Conservation (phyloP, 2,329 filamentous ascomycete species). For the Hirsutella minnesotensis region DNA sequence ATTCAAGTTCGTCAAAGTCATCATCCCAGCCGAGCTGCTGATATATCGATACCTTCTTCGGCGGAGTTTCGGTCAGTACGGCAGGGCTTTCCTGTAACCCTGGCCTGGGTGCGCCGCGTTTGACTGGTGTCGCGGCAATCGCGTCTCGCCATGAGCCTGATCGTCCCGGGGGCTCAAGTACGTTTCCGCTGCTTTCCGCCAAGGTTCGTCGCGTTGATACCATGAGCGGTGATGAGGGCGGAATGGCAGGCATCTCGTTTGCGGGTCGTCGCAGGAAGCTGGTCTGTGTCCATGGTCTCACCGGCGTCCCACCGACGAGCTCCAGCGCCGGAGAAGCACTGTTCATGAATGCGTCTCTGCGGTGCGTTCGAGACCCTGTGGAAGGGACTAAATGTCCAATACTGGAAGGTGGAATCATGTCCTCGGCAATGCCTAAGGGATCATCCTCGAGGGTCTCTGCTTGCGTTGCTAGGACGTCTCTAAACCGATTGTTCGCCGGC, state of each 20-base stretch:
- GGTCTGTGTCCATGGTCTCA: constrained; percentile 10
- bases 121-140: constrained; percentile 27
- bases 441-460: constrained; percentile 11
- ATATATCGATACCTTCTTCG: constrained; percentile 34
- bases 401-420: constrained; percentile 24
- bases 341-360: constrained; percentile 17
- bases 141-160: constrained; percentile 10
- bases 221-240: constrained; percentile 24
- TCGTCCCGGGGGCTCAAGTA: constrained; percentile 7
- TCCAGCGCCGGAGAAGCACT: constrained; percentile 17
- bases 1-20: constrained; percentile 36
- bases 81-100: constrained; percentile 8
- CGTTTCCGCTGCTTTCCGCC: constrained; percentile 6
- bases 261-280: constrained; percentile 17
- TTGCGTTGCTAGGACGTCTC: constrained; percentile 30
- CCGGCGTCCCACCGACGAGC: constrained; percentile 19
- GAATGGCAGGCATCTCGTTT: constrained; percentile 16
- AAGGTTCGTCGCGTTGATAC: constrained; percentile 10
- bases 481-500: constrained; percentile 42
- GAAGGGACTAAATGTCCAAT: constrained; percentile 28
- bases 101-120: constrained; percentile 15
- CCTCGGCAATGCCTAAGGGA: constrained; percentile 13
- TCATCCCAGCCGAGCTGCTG: constrained; percentile 47
- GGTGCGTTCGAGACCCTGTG: constrained; percentile 22
- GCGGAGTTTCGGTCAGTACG: constrained; percentile 6